phyloP scores from a whole-genome alignment of 805 yeast species.

The Danielia oregonensis region DNA sequence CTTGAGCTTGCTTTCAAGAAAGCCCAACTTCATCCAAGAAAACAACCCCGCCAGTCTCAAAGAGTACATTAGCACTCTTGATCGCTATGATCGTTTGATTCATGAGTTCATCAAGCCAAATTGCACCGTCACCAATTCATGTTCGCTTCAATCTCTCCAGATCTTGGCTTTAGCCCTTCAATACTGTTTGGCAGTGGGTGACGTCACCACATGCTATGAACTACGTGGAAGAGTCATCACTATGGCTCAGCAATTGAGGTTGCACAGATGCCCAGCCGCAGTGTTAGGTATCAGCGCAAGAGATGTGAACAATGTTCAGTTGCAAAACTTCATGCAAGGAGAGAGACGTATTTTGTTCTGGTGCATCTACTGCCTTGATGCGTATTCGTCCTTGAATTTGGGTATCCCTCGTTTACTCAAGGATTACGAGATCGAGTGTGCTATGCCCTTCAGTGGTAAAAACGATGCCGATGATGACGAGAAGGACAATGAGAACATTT shows the following conservation, averaged over 20 bases:
- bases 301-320: slow-evolving; percentile 25
- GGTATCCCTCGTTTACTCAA: slow-evolving; percentile 81
- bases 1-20: slow-evolving; percentile 45
- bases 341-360: slow-evolving; percentile 81
- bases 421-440: slow-evolving; percentile 83
- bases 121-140: slow-evolving; percentile 50
- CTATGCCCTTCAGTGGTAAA: slow-evolving; percentile 61
- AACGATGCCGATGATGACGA: slow-evolving; percentile 34
- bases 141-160: slow-evolving; percentile 68
- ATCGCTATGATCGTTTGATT: slow-evolving; percentile 57
- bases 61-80: slow-evolving; percentile 21
- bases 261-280: slow-evolving; percentile 85
- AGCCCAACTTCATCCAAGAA: slow-evolving; percentile 21
- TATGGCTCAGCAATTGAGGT: slow-evolving; percentile 80
- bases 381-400: slow-evolving; percentile 66
- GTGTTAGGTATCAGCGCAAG: slow-evolving; percentile 58
- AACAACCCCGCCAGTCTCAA: slow-evolving; percentile 5
- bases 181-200: slow-evolving; percentile 71
- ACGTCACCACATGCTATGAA: slow-evolving; percentile 68
- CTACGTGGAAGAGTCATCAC: slow-evolving; percentile 71
- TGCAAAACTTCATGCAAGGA: slow-evolving; percentile 70
- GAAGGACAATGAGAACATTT: slow-evolving; percentile 50
- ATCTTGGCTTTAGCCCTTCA: slow-evolving; percentile 64
- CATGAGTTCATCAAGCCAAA: slow-evolving; percentile 60
- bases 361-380: slow-evolving; percentile 76